Percentiles rank a stretch among this genome's conserved stretches.
Conservation (phyloP, 768 basidiomycete species). For the Phlebiopsis gigantea region DNA sequence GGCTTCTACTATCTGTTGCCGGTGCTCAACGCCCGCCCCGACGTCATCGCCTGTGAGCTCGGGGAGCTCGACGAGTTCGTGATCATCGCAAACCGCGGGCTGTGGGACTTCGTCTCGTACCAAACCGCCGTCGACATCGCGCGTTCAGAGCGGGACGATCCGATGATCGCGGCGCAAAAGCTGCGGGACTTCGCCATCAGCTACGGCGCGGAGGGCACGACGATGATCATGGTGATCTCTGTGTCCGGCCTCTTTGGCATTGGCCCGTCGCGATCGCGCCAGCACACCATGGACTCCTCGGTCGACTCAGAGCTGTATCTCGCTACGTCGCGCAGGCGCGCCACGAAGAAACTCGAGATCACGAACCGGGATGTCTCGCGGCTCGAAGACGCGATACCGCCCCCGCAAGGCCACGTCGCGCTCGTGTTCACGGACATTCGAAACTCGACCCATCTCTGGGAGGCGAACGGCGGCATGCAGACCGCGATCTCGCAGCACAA, state of each 20-base stretch:
- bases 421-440: conserved; percentile 98
- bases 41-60: conserved; percentile 64
- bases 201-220: conserved; percentile 89
- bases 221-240: conserved; percentile 97
- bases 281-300: conserved; percentile 40
- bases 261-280: conserved; percentile 35
- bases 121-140: conserved; percentile 98
- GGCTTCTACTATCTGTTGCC: conserved; percentile 90
- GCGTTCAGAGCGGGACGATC: conserved; percentile 60
- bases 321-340: conserved; percentile 25
- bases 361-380: conserved; percentile 54
- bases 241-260: conserved; percentile 70
- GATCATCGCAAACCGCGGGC: conserved; percentile 86
- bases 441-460: conserved; percentile 96
- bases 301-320: conserved; percentile 35
- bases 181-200: conserved; percentile 94
- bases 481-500: conserved; percentile 92
- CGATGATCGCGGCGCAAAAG: conserved; percentile 94
- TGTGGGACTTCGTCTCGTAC: conserved; percentile 93
- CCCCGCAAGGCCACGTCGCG: conserved; percentile 84
- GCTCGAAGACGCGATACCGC: conserved; percentile 61
- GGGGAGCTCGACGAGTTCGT: conserved; percentile 90
- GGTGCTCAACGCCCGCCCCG: conserved; percentile 84
- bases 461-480: conserved; percentile 92
- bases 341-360: conserved; percentile 40